Evolutionary conservation across 2,329 filamentous ascomycete genomes (phyloP), one percentile per base, ranked within the genome.

Genomic region (Myotisia sp.): DNA sequence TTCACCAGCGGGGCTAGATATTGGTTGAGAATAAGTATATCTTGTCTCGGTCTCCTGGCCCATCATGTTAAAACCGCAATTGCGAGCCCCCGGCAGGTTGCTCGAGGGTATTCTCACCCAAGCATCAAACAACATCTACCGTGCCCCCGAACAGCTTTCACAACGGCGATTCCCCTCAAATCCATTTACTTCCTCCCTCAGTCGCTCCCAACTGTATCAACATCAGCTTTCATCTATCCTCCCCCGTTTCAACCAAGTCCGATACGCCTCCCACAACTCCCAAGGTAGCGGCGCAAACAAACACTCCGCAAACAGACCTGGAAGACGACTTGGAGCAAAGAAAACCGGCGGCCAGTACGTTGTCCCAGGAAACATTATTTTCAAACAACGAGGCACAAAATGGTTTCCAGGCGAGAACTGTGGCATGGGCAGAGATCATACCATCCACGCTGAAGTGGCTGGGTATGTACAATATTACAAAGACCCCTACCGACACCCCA

Each of bases 391-490:
- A 50, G 90, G 90, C 48, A 92, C 90, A 3, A 73, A 77, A 50
- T 98, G 90, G 90, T 87, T 79, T 56, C 79, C 90, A 1, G 90
- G 90, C 50, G 90, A 95, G 56, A 95, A 98, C 62, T 83, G 81
- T 58, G 81, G 77, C 49, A 87, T 95, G 67, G 90, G 90, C 33
- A 79, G 90, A 41, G 86, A 98, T 58, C 90, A 95, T 65, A 95
- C 87, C 33, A 92, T 98, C 54, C 92, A 82, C 59, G 76, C 90
- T 34, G 77, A 76, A 39, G 73, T 79, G 37, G 69, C 79, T 3
- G 90, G 90, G 43, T 98, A 92, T 59, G 90, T 98, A 40, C 85
- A 90, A 49, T 98, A 93, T 71, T 98, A 98, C 68, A 76, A 79
- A 52, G 87, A 98, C 54, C 85, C 86, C 0, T 59, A 69, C 20